Evolutionary conservation across 2,329 filamentous ascomycete species (phyloP).

Genomic region (Pezicula radicicola): DNA sequence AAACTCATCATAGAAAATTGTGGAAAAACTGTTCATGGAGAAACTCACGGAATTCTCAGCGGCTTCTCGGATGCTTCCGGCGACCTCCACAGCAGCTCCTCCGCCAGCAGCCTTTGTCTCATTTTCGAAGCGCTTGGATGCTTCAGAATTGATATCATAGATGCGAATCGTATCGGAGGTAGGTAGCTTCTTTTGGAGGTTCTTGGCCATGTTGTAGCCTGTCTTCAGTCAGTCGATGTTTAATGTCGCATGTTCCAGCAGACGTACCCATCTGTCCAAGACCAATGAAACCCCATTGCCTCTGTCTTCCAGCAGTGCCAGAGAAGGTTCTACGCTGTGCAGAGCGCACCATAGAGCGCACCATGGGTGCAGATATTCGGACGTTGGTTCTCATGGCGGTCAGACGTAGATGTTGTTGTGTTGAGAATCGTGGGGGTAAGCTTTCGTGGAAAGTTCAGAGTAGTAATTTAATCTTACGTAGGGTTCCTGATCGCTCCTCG

Average conservation of each 20-base stretch:
- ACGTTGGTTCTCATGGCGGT: constrained; percentile 22
- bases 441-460: no score
- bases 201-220: constrained; percentile 74
- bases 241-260: constrained; percentile 8
- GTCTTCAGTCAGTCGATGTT: constrained; percentile 10
- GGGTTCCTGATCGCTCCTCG: no score
- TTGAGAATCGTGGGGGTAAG: not conserved
- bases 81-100: constrained; percentile 50
- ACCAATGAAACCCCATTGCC: constrained; percentile 57
- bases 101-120: constrained; percentile 33
- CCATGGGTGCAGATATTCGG: constrained; percentile 16
- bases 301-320: constrained; percentile 37
- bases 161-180: constrained; percentile 59
- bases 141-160: constrained; percentile 61
- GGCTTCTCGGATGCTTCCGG: constrained; percentile 55
- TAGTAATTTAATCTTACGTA: no score
- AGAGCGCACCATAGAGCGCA: constrained; percentile 16
- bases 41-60: constrained; percentile 63
- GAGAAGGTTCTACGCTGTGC: constrained; percentile 38
- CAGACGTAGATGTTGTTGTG: constrained; percentile 2
- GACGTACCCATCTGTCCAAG: constrained; percentile 57
- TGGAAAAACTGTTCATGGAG: constrained; percentile 7
- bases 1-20: constrained; percentile 44
- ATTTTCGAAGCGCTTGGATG: constrained; percentile 52
- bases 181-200: constrained; percentile 64